Conservation (phyloP, 805 yeast species). For the Wickerhamomyces chaumierensis region DNA sequence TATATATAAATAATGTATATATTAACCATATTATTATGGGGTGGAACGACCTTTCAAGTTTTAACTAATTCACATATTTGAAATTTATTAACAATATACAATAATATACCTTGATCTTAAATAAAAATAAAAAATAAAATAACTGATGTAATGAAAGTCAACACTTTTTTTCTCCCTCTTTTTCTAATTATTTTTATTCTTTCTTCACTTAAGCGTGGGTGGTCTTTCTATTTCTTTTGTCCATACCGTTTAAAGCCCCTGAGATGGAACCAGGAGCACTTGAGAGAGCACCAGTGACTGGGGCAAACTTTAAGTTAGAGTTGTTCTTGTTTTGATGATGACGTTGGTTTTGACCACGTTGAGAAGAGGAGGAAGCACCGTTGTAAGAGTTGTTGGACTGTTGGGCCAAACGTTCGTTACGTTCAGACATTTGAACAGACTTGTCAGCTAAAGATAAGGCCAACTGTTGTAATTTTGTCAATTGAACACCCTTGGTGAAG, state of each 20-base stretch:
- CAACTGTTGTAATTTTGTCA: constrained; percentile 77
- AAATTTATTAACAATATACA: neutral
- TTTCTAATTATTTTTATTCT: too few relatives aligned
- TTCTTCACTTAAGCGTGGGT: constrained; percentile 10
- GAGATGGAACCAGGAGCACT: constrained; percentile 23
- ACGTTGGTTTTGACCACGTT: constrained; percentile 13
- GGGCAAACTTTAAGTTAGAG: constrained; percentile 19
- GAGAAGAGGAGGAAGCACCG: constrained; percentile 10
- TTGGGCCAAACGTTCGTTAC: constrained; percentile 68
- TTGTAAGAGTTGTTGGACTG: constrained; percentile 17
- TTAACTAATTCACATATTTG: neutral
- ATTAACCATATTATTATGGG: too few relatives aligned
- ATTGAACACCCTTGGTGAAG: constrained; percentile 68
- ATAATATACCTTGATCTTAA: neutral
- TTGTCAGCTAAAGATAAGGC: constrained; percentile 78
- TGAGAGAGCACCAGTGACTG: constrained; percentile 23
- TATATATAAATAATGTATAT: too few relatives aligned
- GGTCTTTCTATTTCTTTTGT: constrained; percentile 19
- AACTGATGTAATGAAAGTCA: neutral
- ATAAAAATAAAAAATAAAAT: too few relatives aligned
- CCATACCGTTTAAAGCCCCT: constrained; percentile 28
- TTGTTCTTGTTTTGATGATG: constrained; percentile 16
- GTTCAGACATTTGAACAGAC: constrained; percentile 65
- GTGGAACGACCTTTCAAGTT: too few relatives aligned
- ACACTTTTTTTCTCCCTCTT: too few relatives aligned